These are phyloP conservation scores for Pistacia integerrima DNA, from an alignment of 345 rosid genomes.

Conservation along the genomic window DNA sequence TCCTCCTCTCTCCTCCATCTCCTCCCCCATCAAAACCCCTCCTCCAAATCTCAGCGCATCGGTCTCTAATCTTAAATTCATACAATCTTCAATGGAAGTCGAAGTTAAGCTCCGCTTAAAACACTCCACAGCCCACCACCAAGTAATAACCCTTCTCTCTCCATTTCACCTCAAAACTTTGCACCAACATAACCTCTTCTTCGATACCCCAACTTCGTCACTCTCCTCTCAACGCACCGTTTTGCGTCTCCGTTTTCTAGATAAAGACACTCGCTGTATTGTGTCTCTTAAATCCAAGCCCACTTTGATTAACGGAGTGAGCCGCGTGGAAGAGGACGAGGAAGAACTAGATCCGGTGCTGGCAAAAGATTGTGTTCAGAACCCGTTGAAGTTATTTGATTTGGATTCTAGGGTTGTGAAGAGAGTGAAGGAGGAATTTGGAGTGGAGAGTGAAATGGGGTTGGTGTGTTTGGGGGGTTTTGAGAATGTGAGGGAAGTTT, in stretches of 20 bases:
- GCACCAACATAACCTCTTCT: conserved; percentile 70
- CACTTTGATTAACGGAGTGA: conserved; percentile 59
- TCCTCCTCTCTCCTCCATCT: conserved; percentile 59
- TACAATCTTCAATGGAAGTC: conserved; percentile 57
- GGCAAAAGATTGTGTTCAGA: conserved; percentile 49
- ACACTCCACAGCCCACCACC: conserved; percentile 45
- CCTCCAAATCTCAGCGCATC: conserved; percentile 64
- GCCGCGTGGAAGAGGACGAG: conserved; percentile 90
- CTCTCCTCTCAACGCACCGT: conserved; percentile 60
- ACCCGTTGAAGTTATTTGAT: conserved; percentile 42
- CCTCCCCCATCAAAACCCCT: conserved; percentile 53
- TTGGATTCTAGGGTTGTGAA: conserved; percentile 58
- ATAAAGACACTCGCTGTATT: conserved; percentile 46
- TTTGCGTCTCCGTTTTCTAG: conserved; percentile 69
- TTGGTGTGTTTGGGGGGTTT: conserved; percentile 85
- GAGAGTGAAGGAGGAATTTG: conserved; percentile 75
- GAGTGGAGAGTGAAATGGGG: conserved; percentile 40
- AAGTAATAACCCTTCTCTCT: conserved; percentile 51
- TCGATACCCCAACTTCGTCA: conserved; percentile 54
- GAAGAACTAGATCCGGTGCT: conserved; percentile 56
- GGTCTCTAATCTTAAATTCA: conserved; percentile 49
- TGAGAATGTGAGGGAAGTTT: conserved; percentile 66
- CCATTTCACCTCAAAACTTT: conserved; percentile 60
- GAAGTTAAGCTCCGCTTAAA: conserved; percentile 75
- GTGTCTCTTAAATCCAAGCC: conserved; percentile 72